Percentiles rank a stretch among this genome's conserved stretches.
These are phyloP conservation scores for Xylaria digitata DNA, from an alignment of 2,329 filamentous ascomycete genomes.

Conservation along the genomic window DNA sequence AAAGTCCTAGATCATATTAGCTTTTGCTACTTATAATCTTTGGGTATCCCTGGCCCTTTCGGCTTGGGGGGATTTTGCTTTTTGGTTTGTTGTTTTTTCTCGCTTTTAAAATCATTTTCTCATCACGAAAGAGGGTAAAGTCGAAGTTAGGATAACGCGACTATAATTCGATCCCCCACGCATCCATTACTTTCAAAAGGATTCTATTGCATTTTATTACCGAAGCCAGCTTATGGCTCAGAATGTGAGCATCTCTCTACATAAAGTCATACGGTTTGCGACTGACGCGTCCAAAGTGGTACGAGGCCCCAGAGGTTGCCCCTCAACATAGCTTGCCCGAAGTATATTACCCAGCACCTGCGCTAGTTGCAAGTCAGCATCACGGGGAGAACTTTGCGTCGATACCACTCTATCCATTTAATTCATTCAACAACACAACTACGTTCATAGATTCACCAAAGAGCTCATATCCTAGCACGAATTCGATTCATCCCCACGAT, in stretches of 20 bases:
- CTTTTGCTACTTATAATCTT: conserved; percentile 23
- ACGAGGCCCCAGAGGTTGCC: conserved; percentile 50
- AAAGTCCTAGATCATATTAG: conserved; percentile 26
- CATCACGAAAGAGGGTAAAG: not conserved
- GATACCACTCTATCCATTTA: conserved; percentile 40
- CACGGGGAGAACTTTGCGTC: conserved; percentile 21
- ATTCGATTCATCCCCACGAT: conserved; percentile 39
- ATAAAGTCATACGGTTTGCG: not conserved
- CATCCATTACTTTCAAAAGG: conserved; percentile 6
- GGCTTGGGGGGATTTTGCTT: not conserved
- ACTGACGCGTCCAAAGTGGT: conserved; percentile 41
- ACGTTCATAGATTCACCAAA: conserved; percentile 36
- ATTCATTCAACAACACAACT: conserved; percentile 33
- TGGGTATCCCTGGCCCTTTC: not conserved
- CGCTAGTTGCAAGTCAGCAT: conserved; percentile 36
- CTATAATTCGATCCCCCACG: conserved; percentile 1
- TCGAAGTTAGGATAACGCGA: not conserved
- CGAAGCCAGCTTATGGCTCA: conserved; percentile 36
- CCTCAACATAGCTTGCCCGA: conserved; percentile 43
- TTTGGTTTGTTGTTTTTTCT: not conserved
- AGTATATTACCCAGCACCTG: conserved; percentile 48
- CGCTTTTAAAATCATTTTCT: conserved; percentile 9
- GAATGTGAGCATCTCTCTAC: conserved; percentile 39
- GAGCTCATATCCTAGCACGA: conserved; percentile 27
- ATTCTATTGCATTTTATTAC: not conserved